phyloP scores from a whole-genome alignment of 2,329 filamentous ascomycete species.

The Scedosporium minutisporum region DNA sequence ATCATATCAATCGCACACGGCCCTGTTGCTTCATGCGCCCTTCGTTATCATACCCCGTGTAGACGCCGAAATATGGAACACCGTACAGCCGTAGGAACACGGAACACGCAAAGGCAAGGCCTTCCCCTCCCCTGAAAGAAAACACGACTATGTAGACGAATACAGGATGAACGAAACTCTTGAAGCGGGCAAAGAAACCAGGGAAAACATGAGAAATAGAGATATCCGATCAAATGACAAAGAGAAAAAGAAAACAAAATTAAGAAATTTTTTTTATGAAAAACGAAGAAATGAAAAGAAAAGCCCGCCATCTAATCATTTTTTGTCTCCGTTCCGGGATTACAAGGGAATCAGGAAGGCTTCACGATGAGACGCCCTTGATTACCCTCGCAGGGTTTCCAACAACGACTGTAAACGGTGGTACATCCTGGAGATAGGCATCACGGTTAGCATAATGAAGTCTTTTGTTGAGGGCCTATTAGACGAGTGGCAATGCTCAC shows the following conservation, averaged over 20 bases:
- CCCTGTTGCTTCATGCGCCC: background rate
- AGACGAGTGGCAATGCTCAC: constrained; percentile 22
- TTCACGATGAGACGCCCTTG: constrained; percentile 20
- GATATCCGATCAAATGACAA: too few species aligned
- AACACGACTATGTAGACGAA: background rate
- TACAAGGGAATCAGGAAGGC: background rate
- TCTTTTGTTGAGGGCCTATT: background rate
- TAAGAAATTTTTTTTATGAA: background rate
- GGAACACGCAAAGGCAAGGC: background rate
- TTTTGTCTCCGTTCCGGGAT: background rate
- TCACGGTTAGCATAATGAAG: background rate
- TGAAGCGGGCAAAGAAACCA: background rate
- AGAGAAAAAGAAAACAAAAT: too few species aligned
- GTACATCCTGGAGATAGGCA: constrained; percentile 41
- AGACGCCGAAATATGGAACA: constrained; percentile 1
- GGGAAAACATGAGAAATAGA: background rate
- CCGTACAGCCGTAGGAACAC: background rate
- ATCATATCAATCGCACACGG: background rate
- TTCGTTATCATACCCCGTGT: constrained; percentile 1
- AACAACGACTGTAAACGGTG: constrained; percentile 57
- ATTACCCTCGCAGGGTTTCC: constrained; percentile 59
- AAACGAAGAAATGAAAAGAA: background rate
- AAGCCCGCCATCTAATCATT: background rate
- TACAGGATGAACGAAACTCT: background rate
- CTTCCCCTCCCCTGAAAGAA: background rate